These are phyloP conservation scores for Daldinia concentrica DNA, from an alignment of 495 filamentous ascomycete species.

Conservation along the genomic window DNA sequence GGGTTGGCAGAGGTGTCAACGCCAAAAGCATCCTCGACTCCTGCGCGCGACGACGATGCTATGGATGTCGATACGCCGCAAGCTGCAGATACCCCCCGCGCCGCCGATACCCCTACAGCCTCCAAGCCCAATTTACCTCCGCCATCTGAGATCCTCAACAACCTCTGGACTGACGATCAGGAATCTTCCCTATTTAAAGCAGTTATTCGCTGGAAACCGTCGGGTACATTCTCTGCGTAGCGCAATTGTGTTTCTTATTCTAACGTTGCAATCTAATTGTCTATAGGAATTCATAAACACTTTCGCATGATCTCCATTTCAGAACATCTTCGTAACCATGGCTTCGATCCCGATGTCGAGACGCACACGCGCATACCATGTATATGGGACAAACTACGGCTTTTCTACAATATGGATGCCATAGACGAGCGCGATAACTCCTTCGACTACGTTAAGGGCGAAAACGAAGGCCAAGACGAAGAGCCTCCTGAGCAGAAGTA, in stretches of 20 bases:
- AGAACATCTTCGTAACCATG: slow-evolving; percentile 85
- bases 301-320: slow-evolving; percentile 94
- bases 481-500: slow-evolving; percentile 63
- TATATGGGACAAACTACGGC: slow-evolving; percentile 88
- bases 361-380: slow-evolving; percentile 87
- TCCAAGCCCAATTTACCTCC: slow-evolving; percentile 48
- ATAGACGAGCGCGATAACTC: slow-evolving; percentile 85
- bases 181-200: slow-evolving; percentile 90
- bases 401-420: slow-evolving; percentile 86
- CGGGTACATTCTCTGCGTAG: slow-evolving; percentile 65
- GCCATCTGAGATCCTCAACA: slow-evolving; percentile 59
- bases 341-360: slow-evolving; percentile 72
- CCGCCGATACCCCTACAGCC: slow-evolving; percentile 45
- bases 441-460: slow-evolving; percentile 68
- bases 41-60: slow-evolving; percentile 58
- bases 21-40: slow-evolving; percentile 51
- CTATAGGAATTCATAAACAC: slow-evolving; percentile 91
- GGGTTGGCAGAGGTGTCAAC: slow-evolving; percentile 44
- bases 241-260: background rate
- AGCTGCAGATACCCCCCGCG: slow-evolving; percentile 54
- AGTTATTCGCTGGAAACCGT: slow-evolving; percentile 90
- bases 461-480: slow-evolving; percentile 55
- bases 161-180: slow-evolving; percentile 95
- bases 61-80: slow-evolving; percentile 63
- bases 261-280: background rate